Evolutionary conservation across 177 flowering plant genomes (phyloP).

Genomic region (Vitis hybrid): DNA sequence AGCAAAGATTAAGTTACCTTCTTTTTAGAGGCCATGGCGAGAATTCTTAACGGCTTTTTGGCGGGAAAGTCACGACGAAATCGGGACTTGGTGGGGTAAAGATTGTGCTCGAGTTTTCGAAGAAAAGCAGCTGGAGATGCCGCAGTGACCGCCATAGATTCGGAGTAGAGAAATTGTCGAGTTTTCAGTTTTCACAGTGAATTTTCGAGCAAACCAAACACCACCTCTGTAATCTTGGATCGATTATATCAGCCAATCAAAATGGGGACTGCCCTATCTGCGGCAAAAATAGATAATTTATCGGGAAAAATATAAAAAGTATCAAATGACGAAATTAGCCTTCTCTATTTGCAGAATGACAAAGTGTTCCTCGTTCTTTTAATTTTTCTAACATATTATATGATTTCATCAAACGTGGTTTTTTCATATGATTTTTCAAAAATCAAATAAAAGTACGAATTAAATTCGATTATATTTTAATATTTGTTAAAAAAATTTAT

Average conservation of each 20-base stretch:
- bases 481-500: no score
- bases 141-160: conserved; percentile 48
- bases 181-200: no score
- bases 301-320: background rate
- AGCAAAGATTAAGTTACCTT: conserved; percentile 47
- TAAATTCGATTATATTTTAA: no score
- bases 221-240: no score
- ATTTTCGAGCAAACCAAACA: no score
- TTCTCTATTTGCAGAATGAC: background rate
- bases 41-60: conserved; percentile 29
- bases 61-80: conserved; percentile 22
- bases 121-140: conserved; percentile 31
- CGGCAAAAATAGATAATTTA: background rate
- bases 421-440: no score
- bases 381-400: no score
- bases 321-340: background rate
- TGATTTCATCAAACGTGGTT: no score
- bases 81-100: conserved; percentile 23
- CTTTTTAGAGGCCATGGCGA: conserved; percentile 71
- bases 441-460: no score
- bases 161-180: background rate
- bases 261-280: conserved; percentile 22
- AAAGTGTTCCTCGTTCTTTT: background rate
- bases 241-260: conserved; percentile 27
- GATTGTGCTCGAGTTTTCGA: conserved; percentile 6